Evolutionary conservation across 2,329 filamentous ascomycete genomes (phyloP).

Genomic region (Grosmannia huntii): DNA sequence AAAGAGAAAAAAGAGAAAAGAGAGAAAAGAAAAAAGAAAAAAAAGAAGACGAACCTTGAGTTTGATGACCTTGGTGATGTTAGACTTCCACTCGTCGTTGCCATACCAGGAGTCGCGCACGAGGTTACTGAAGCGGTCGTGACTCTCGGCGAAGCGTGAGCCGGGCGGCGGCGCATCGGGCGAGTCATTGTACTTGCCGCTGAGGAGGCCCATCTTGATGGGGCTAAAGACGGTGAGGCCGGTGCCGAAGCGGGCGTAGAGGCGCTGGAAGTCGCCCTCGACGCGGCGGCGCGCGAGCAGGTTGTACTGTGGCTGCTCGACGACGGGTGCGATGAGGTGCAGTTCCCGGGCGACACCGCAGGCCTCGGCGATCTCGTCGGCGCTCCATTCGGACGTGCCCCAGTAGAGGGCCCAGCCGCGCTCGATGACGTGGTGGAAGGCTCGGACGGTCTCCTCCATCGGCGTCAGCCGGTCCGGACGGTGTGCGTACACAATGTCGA

Average conservation of each 20-base stretch:
- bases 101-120: constrained; percentile 27
- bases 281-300: constrained; percentile 34
- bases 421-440: constrained; percentile 36
- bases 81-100: constrained; percentile 31
- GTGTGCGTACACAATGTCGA: constrained; percentile 52
- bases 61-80: constrained; percentile 33
- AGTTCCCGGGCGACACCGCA: constrained; percentile 48
- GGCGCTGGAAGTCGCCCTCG: constrained; percentile 35
- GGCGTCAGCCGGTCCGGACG: constrained; percentile 45
- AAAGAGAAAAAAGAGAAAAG: too few species aligned
- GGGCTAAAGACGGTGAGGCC: constrained; percentile 40
- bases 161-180: constrained; percentile 18
- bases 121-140: constrained; percentile 37
- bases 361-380: constrained; percentile 53
- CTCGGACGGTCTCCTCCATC: constrained; percentile 50
- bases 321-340: constrained; percentile 47
- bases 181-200: constrained; percentile 51
- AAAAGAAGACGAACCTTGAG: constrained; percentile 5
- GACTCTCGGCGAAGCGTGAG: constrained; percentile 46
- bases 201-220: constrained; percentile 40
- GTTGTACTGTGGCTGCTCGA: constrained; percentile 59
- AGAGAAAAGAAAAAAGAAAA: too few species aligned
- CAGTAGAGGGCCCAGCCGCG: constrained; percentile 60
- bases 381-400: constrained; percentile 59
- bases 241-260: constrained; percentile 42